phyloP scores from a whole-genome alignment of 148 eudicot species.

The Persicaria tinctoria region DNA sequence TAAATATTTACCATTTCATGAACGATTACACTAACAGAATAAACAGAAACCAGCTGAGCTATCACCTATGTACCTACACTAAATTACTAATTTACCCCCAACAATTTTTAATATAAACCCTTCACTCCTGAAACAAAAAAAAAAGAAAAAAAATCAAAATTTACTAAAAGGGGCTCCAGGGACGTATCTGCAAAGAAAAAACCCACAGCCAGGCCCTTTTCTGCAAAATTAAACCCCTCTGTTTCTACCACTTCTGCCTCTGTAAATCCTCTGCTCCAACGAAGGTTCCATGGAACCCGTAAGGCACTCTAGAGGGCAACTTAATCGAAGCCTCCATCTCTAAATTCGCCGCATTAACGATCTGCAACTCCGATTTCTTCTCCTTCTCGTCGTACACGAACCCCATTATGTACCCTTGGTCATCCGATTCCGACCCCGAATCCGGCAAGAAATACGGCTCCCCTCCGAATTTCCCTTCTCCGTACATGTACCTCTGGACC shows the following conservation, averaged over 20 bases:
- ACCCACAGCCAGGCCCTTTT: slow-evolving; percentile 10
- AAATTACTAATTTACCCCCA: not conserved
- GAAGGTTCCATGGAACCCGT: slow-evolving; percentile 32
- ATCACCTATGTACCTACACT: slow-evolving; percentile 3
- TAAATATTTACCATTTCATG: not conserved
- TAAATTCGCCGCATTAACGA: slow-evolving; percentile 20
- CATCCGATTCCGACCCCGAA: slow-evolving; percentile 12
- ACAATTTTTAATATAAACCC: not conserved
- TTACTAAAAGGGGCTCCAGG: not conserved
- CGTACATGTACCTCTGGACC: slow-evolving; percentile 16
- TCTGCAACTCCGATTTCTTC: slow-evolving; percentile 23
- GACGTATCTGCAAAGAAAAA: slow-evolving; percentile 15
- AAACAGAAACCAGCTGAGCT: slow-evolving; percentile 18
- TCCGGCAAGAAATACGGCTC: slow-evolving; percentile 27
- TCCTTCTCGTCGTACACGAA: slow-evolving; percentile 22
- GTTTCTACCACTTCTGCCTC: slow-evolving; percentile 6
- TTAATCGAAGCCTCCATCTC: slow-evolving; percentile 16
- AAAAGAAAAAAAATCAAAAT: not conserved
- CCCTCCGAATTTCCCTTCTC: slow-evolving; percentile 23
- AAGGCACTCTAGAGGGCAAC: slow-evolving; percentile 19
- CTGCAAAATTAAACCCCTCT: slow-evolving; percentile 1
- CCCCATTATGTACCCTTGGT: slow-evolving; percentile 21
- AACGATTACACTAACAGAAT: not conserved
- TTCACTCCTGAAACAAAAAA: not conserved
- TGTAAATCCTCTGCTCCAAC: slow-evolving; percentile 19